Base-by-base conservation (phyloP, 768 basidiomycete genomes). In the Asterophora parasitica region DNA sequence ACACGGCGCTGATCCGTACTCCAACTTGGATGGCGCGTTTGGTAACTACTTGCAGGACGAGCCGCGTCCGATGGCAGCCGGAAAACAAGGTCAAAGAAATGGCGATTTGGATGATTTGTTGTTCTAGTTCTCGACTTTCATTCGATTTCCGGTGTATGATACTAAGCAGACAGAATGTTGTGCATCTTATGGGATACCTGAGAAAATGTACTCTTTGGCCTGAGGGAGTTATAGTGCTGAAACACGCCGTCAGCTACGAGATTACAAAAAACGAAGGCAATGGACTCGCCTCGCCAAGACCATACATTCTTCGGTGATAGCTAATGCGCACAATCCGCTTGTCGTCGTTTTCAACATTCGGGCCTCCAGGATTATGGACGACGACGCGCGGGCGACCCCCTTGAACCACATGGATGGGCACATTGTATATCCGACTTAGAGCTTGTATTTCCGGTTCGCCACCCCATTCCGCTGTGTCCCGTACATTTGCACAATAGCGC, bases 371-470 rank as follows among this genome's bases (percentile, higher is more conserved):
- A 37, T 83, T 72, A 58, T 96, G 93, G 4, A 83, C 77, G n/a
- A 96, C 92, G 11, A 97, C 73, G 1, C 83, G 75, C 2, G 93
- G 94, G 20, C 74, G 75, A 0, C 83, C 85, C 1, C 81, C 81
- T 64, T 98, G 96, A 10, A 98, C 75, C 44, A 99, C 88, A 62
- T 95, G 85, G 41, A 99, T 93, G 0, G 93, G 86, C 32, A 94
- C 70, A 46, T 83, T 77, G 64, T 79, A 97, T 26, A 82, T 81
- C 42, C 85, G 75, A 61, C 86, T 85, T 12, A 98, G 72, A 3
- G 96, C 96, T 56, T 88, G 75, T 27, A 99, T 92, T 75, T 98
- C 96, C 6, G 92, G 94, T 69, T 98, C 93, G 30, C 96, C 95
- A 41, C 96, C 96, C 96, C 96, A 98, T 26, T 83, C 78, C n/a